A percentile compares a stretch with the other conserved stretches of the same genome.
These are phyloP conservation scores for Saccharomycopsis crataegensis DNA, from an alignment of 1,139 yeast genomes.

Conservation along the genomic window DNA sequence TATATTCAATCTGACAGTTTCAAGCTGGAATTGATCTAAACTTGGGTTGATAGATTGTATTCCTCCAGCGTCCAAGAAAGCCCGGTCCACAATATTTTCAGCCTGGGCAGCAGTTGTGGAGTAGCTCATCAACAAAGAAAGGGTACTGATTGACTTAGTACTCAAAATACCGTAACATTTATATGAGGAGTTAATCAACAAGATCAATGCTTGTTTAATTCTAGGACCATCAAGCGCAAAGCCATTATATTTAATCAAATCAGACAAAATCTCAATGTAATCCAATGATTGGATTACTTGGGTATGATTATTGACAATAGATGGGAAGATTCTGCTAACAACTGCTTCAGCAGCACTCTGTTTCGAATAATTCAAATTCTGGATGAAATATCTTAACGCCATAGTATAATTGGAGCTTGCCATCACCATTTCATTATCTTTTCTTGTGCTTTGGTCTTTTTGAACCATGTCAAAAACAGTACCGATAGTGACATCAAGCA, in stretches of 20 bases:
- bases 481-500: not conserved
- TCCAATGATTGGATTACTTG: constrained; percentile 40
- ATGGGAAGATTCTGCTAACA: constrained; percentile 30
- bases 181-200: constrained; percentile 37
- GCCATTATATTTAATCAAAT: constrained; percentile 51
- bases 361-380: constrained; percentile 29
- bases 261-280: constrained; percentile 56
- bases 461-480: constrained; percentile 1
- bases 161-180: constrained; percentile 41
- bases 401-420: constrained; percentile 62
- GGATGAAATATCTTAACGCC: constrained; percentile 60
- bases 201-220: constrained; percentile 30
- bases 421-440: constrained; percentile 29
- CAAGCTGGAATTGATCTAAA: constrained; percentile 2
- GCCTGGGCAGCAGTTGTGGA: constrained; percentile 23
- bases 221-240: constrained; percentile 39
- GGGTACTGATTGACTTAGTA: constrained; percentile 48
- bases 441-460: not conserved
- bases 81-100: not conserved
- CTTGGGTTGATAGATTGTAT: constrained; percentile 1
- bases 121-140: constrained; percentile 40
- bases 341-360: constrained; percentile 5
- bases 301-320: constrained; percentile 26
- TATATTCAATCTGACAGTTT: constrained; percentile 12
- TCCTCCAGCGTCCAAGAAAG: constrained; percentile 4